Evolutionary conservation across 441 rosid genomes (phyloP).

Genomic region (Populus tomentosa): DNA sequence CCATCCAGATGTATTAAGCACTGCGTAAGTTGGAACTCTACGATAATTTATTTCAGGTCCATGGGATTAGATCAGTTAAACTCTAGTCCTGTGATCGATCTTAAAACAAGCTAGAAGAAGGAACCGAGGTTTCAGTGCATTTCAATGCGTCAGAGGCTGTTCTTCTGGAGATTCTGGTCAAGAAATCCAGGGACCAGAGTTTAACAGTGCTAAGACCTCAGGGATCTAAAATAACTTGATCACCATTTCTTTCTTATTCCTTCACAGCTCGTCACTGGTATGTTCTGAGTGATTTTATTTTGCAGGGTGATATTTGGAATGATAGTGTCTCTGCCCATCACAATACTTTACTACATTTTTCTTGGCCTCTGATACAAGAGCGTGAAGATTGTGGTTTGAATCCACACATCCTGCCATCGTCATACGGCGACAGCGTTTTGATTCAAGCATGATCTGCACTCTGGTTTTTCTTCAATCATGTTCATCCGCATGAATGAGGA

Average conservation of each 20-base stretch:
- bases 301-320: slow-evolving; percentile 30
- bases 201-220: too few relatives aligned
- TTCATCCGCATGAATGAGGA: neutral
- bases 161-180: too few relatives aligned
- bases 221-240: too few relatives aligned
- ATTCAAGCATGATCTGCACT: neutral
- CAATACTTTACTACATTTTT: slow-evolving; percentile 20
- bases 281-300: neutral
- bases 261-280: neutral
- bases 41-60: neutral
- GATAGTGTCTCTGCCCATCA: slow-evolving; percentile 24
- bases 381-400: neutral
- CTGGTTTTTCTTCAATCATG: neutral
- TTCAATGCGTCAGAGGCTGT: too few relatives aligned
- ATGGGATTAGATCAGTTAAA: too few relatives aligned
- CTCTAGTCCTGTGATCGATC: neutral
- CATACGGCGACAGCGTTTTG: too few relatives aligned
- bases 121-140: too few relatives aligned
- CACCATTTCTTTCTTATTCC: neutral
- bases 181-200: too few relatives aligned
- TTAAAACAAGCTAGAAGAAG: too few relatives aligned
- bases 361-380: slow-evolving; percentile 18
- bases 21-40: slow-evolving; percentile 17
- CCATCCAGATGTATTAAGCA: slow-evolving; percentile 29
- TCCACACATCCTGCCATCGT: too few relatives aligned